phyloP scores from a whole-genome alignment of 2,329 filamentous ascomycete species.

The Diatrype stigma region DNA sequence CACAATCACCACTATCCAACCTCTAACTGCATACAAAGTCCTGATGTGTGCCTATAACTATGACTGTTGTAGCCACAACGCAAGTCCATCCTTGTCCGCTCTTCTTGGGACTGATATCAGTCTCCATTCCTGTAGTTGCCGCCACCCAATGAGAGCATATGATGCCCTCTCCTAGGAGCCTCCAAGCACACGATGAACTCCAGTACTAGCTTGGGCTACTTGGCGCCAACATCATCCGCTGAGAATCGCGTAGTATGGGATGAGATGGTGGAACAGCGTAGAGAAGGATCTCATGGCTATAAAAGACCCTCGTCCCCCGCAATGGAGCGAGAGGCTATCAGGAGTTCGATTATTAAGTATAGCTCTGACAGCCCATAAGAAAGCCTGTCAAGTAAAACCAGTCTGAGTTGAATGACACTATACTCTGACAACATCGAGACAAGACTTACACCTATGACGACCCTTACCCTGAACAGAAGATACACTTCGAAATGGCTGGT shows the following conservation, averaged over 20 bases:
- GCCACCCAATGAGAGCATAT: background rate
- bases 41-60: background rate
- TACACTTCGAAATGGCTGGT: constrained; percentile 34
- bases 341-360: background rate
- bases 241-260: background rate
- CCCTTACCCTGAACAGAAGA: constrained; percentile 4
- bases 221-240: background rate
- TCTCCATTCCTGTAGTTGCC: background rate
- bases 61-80: background rate
- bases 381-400: background rate
- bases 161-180: background rate
- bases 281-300: background rate
- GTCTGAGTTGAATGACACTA: background rate
- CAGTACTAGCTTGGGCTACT: background rate
- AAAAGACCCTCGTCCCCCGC: background rate
- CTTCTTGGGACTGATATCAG: background rate
- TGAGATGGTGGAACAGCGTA: background rate
- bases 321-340: background rate
- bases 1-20: background rate
- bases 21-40: background rate
- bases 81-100: background rate
- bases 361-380: background rate
- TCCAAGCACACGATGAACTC: background rate
- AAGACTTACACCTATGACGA: constrained; percentile 11
- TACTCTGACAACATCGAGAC: background rate